Evolutionary conservation across 208 protist genomes (phyloP).

Genomic region (Crithidia fasciculata): DNA sequence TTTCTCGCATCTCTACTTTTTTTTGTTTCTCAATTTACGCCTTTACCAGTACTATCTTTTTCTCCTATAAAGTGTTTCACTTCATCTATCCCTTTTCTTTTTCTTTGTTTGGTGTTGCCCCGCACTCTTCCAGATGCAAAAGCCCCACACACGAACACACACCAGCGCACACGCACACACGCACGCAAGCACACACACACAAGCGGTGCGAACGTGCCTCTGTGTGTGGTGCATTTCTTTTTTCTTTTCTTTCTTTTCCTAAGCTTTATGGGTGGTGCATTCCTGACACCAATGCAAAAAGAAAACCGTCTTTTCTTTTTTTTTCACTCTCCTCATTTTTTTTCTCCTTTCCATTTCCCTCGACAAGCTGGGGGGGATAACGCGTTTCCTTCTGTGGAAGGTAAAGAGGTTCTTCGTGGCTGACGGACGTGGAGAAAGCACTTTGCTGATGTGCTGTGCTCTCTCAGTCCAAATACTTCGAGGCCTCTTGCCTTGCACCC

Average conservation of each 20-base stretch:
- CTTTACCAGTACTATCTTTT: no score
- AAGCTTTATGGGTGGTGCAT: background rate
- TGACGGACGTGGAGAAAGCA: background rate
- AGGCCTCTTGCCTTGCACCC: slow-evolving; percentile 22
- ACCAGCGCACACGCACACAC: background rate
- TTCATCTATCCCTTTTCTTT: no score
- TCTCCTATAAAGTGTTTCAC: no score
- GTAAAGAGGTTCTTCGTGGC: background rate
- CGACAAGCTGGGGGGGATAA: slow-evolving; percentile 27
- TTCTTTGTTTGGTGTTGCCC: no score
- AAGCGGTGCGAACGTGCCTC: no score
- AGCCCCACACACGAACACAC: background rate
- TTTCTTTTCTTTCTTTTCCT: background rate
- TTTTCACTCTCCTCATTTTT: background rate
- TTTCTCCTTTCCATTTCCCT: slow-evolving; percentile 6
- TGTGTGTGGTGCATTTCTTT: background rate
- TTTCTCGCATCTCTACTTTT: background rate
- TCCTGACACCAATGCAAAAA: background rate
- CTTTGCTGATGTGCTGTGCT: background rate
- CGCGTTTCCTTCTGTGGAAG: slow-evolving; percentile 29
- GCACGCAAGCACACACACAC: background rate
- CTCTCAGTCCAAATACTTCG: background rate
- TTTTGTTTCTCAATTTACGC: background rate
- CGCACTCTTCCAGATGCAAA: background rate
- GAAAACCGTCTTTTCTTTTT: background rate